Evolutionary conservation across 345 rosid genomes (phyloP).

Genomic region (Bretschneidera sinensis): DNA sequence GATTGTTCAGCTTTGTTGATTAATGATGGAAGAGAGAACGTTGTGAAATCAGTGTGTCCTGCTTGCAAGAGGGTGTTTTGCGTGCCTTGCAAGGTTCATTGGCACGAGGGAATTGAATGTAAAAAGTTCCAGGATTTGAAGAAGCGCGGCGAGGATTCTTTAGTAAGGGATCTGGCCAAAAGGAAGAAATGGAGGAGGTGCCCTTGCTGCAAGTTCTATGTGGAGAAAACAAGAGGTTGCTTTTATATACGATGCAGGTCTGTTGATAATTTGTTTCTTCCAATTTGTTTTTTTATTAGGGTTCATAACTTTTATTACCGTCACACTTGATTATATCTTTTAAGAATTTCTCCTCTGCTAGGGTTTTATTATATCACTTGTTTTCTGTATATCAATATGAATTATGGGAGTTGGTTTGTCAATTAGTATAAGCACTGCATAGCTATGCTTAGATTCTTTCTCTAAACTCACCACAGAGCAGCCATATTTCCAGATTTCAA

Average conservation of each 20-base stretch:
- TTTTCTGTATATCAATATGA: no score
- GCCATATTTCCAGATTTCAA: no score
- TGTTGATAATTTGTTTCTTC: no score
- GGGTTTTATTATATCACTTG: no score
- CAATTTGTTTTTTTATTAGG: no score
- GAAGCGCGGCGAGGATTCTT: slow-evolving; percentile 33
- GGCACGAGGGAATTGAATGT: slow-evolving; percentile 47
- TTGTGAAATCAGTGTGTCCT: slow-evolving; percentile 38
- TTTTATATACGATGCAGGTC: slow-evolving; percentile 52
- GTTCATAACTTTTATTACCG: no score
- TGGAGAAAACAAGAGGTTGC: slow-evolving; percentile 43
- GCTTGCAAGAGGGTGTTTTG: slow-evolving; percentile 47
- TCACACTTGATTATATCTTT: no score
- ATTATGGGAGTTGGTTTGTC: no score
- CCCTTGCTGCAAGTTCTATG: slow-evolving; percentile 35
- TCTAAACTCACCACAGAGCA: no score
- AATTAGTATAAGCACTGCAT: no score
- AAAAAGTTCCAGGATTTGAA: slow-evolving; percentile 38
- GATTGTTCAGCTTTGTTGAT: slow-evolving; percentile 42
- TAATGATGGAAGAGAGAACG: slow-evolving; percentile 20
- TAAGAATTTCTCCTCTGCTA: no score
- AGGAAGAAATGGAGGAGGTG: slow-evolving; percentile 43
- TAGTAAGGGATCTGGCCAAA: slow-evolving; percentile 43
- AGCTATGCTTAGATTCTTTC: no score
- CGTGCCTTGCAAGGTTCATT: slow-evolving; percentile 36